Percentiles rank a stretch among this genome's conserved stretches.
Conservation (phyloP, 2,329 filamentous ascomycete genomes). For the Ilyonectria mors-panacis region DNA sequence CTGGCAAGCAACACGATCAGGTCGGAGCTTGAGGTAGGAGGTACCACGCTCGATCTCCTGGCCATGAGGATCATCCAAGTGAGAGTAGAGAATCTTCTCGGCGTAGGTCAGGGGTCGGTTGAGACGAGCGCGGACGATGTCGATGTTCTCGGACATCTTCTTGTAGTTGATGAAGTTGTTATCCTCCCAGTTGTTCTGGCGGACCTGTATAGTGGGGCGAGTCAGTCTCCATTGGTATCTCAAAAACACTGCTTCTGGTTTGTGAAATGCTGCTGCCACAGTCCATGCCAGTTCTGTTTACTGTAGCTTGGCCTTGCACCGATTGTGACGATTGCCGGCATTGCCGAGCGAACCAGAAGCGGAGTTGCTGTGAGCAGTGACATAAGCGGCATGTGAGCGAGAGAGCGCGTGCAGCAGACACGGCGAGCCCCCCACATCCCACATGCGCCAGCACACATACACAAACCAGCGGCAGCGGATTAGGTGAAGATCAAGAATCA, state of each 20-base stretch:
- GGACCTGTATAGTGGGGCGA: slow-evolving; percentile 66
- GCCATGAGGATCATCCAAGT: slow-evolving; percentile 95
- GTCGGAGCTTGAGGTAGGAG: slow-evolving; percentile 96
- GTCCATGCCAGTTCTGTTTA: background rate
- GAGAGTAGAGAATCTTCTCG: slow-evolving; percentile 99
- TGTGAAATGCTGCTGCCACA: background rate
- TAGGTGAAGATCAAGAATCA: slow-evolving; percentile 1
- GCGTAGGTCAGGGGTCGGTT: slow-evolving; percentile 95
- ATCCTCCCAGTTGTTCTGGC: slow-evolving; percentile 97
- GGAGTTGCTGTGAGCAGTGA: slow-evolving; percentile 1
- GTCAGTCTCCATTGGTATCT: slow-evolving; percentile 33
- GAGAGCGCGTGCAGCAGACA: background rate
- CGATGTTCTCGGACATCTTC: slow-evolving; percentile 99
- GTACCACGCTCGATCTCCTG: slow-evolving; percentile 97
- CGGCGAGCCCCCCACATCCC: background rate
- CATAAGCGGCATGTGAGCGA: slow-evolving; percentile 12
- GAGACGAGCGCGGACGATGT: slow-evolving; percentile 88
- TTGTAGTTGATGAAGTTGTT: slow-evolving; percentile 99
- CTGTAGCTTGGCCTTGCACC: background rate
- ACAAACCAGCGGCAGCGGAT: slow-evolving; percentile 1
- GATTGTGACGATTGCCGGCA: background rate
- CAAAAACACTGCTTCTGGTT: background rate
- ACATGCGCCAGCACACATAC: slow-evolving; percentile 1
- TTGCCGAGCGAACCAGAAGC: background rate
- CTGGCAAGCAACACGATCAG: slow-evolving; percentile 98